Evolutionary conservation across 1,284 basidiomycete species (phyloP), one percentile per base, ranked within the genome.

Genomic region (Sanghuangporus baumii): DNA sequence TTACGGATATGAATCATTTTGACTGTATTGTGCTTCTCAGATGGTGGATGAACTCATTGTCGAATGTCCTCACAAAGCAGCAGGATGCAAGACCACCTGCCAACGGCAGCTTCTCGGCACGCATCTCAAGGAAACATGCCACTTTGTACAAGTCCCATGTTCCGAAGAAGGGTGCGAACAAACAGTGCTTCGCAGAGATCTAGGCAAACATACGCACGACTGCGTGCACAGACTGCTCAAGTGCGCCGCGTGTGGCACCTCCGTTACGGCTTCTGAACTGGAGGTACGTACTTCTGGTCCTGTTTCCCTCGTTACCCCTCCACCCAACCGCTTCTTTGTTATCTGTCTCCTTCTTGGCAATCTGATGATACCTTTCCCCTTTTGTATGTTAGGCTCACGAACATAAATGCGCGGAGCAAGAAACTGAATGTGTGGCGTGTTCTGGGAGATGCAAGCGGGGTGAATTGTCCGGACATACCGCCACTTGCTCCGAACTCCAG

Each of bases 1-100:
- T 66, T 46, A 67, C 55, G 31, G 67, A 43, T 23, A 6, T 23
- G 41, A 6, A 48, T 26, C 37, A 46, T 52, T 61, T 55, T 60
- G 63, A 50, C 34, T 5, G n/a, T 59, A 59, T 57, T 34, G 26
- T 43, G 38, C 62, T 41, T 61, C 65, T 26, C 66, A 93, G 90
- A 85, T 95, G 69, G 89, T 94, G 46, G 91, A 94, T 67, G 93
- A 94, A 75, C 79, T 95, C 48, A 64, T 83, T 34, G 91, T 94
- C 0, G 83, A 87, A 69, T 94, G 93, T 73, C 79, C 83, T 8
- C 77, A 88, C 63, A 76, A 76, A 23, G 66, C 70, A 14, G 75
- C 77, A 6, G 90, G 89, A 1, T 94, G 92, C 71, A 71, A 74
- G 3, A 74, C 83, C 71, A 85, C 82, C 12, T 86, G 84, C 69